Conservation (phyloP, 345 rosid genomes). For the Aegle marmelos region DNA sequence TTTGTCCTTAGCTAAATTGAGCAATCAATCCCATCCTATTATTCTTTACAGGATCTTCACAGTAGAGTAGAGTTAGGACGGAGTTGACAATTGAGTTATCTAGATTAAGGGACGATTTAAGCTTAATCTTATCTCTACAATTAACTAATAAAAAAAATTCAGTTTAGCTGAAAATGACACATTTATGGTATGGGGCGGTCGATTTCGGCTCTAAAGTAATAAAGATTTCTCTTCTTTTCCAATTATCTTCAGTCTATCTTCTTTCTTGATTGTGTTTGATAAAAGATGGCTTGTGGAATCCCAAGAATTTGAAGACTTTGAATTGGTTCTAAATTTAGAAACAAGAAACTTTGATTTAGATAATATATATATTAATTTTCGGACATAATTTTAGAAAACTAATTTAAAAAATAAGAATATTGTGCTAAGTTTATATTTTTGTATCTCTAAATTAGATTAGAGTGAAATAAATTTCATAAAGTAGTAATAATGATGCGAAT, state of each 20-base stretch:
- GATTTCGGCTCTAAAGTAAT: background rate
- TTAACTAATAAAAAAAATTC: background rate
- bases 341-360: no score
- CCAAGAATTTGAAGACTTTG: no score
- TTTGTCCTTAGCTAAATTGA: background rate
- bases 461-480: no score
- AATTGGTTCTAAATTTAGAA: no score
- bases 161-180: background rate
- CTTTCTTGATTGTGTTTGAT: background rate
- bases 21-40: background rate
- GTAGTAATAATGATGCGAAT: fast-evolving
- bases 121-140: background rate
- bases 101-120: background rate
- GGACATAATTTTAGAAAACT: no score
- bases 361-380: no score
- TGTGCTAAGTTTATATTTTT: no score
- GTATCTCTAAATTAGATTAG: no score
- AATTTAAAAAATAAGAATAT: no score
- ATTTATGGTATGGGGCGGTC: background rate
- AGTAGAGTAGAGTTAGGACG: background rate
- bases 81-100: background rate
- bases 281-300: no score
- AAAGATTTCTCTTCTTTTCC: background rate
- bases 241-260: background rate
- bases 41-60: conserved; percentile 1